A percentile compares a stretch with the other conserved stretches of the same genome.
Conservation (phyloP, 208 protist genomes). For the Trypanosoma conorhini region DNA sequence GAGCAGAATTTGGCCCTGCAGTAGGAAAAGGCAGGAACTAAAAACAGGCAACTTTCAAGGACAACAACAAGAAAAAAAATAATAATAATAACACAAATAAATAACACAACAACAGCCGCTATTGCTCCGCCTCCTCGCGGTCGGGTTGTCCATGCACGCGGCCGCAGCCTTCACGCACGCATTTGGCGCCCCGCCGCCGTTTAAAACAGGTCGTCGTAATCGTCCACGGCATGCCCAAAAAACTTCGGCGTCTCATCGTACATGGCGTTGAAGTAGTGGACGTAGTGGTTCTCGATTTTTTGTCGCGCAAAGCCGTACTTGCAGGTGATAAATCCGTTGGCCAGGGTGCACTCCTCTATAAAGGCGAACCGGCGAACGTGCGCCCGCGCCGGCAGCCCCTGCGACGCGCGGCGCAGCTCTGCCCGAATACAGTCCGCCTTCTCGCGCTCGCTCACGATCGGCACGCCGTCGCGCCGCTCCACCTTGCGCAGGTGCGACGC, state of each 20-base stretch:
- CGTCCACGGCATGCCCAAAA: constrained; percentile 91
- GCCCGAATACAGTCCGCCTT: constrained; percentile 89
- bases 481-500: constrained; percentile 84
- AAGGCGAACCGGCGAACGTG: constrained; percentile 90
- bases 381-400: constrained; percentile 71
- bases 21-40: neutral
- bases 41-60: neutral
- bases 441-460: constrained; percentile 86
- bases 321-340: constrained; percentile 89
- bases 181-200: no score
- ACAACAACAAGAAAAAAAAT: neutral
- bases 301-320: constrained; percentile 87
- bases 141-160: no score
- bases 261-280: constrained; percentile 89
- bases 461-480: constrained; percentile 87
- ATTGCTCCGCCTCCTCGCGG: no score
- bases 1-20: neutral
- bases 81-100: neutral
- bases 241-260: constrained; percentile 93
- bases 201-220: constrained; percentile 93
- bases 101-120: no score
- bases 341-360: constrained; percentile 89
- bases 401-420: constrained; percentile 78
- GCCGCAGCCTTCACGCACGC: neutral
- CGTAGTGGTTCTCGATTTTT: constrained; percentile 86